A percentile compares a stretch with the other conserved stretches of the same genome.
Evolutionary conservation across 1,284 basidiomycete genomes (phyloP).

Genomic region (Rhodotorula sp.): DNA sequence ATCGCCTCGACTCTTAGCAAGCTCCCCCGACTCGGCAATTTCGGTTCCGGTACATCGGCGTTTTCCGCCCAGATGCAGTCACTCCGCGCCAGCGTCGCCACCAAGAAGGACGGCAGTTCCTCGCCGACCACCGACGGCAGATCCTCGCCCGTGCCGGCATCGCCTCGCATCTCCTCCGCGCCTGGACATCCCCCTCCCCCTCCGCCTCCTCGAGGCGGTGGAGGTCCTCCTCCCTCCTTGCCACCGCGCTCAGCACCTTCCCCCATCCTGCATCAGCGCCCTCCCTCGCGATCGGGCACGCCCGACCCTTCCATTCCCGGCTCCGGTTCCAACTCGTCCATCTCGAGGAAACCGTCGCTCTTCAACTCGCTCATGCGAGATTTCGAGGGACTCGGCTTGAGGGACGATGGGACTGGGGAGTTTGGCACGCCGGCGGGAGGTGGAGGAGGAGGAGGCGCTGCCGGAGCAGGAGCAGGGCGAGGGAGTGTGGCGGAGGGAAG

Average conservation of each 20-base stretch:
- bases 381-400: constrained; percentile 30
- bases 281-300: neutral
- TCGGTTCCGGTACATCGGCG: neutral
- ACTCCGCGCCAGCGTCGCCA: neutral
- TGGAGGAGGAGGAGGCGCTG: neutral
- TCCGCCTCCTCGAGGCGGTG: neutral
- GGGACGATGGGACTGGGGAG: constrained; percentile 11
- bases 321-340: neutral
- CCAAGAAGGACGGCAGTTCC: neutral
- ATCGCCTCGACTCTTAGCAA: neutral
- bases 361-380: constrained; percentile 35
- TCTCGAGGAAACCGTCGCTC: constrained; percentile 19
- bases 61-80: constrained; percentile 3
- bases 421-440: neutral
- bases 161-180: neutral
- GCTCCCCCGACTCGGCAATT: neutral
- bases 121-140: neutral
- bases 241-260: neutral
- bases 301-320: neutral
- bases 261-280: neutral
- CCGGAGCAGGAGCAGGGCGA: neutral
- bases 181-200: neutral
- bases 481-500: neutral
- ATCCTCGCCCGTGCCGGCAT: neutral
- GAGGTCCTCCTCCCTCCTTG: neutral